A percentile compares a stretch with the other conserved stretches of the same genome.
Evolutionary conservation across 352 stramenopile species (phyloP).

Genomic region (Peronospora belbahrii): DNA sequence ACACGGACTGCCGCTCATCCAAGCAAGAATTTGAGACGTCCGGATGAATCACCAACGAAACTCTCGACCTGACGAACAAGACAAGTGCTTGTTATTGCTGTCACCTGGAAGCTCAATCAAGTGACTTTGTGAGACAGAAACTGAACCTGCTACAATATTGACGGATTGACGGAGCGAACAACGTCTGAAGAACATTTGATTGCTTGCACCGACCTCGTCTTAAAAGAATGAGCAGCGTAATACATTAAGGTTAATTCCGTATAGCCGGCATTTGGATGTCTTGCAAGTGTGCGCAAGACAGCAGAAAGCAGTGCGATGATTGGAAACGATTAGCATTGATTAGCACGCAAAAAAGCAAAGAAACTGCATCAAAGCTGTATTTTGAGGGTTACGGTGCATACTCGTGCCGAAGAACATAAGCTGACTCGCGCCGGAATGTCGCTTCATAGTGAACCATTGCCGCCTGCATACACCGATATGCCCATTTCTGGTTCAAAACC

Average conservation of each 20-base stretch:
- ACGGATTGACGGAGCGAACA: conserved; percentile 60
- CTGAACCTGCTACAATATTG: conserved; percentile 56
- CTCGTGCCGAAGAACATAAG: conserved; percentile 12
- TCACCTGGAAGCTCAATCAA: too few species aligned
- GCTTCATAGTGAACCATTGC: conserved; percentile 15
- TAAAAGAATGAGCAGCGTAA: conserved; percentile 35
- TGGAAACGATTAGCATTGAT: conserved; percentile 46
- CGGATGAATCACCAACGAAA: conserved; percentile 51
- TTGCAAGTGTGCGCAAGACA: conserved; percentile 53
- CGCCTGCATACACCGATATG: conserved; percentile 33
- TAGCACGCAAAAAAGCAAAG: conserved; percentile 33
- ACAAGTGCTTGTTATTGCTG: too few species aligned
- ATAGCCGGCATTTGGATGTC: conserved; percentile 62
- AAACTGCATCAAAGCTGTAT: conserved; percentile 52
- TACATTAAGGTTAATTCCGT: conserved; percentile 75
- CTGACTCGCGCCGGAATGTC: conserved; percentile 7
- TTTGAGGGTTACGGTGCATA: conserved; percentile 35
- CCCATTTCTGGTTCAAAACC: conserved; percentile 7
- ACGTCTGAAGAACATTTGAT: conserved; percentile 58
- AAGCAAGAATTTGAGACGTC: conserved; percentile 63
- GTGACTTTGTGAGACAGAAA: conserved; percentile 14
- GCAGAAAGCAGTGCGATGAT: conserved; percentile 46
- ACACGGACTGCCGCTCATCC: conserved; percentile 67
- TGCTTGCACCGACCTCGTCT: conserved; percentile 31
- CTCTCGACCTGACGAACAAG: conserved; percentile 55